These are phyloP conservation scores for Naegleria gruberi DNA, from an alignment of 208 protist genomes.

Conservation along the genomic window DNA sequence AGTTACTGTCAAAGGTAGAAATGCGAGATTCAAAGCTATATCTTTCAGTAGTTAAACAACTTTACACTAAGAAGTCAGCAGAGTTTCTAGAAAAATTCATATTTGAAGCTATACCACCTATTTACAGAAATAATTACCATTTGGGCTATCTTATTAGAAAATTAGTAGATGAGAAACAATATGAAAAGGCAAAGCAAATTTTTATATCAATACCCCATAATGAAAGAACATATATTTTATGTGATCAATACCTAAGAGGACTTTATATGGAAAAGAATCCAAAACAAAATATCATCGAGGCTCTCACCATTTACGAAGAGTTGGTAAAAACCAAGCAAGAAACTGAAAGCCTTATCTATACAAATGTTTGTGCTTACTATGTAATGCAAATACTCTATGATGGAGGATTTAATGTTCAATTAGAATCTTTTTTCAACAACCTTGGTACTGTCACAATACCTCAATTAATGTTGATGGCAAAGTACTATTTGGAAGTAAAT, in stretches of 20 bases:
- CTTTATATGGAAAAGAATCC: neutral
- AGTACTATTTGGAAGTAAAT: neutral
- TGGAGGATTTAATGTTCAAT: neutral
- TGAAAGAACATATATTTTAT: neutral
- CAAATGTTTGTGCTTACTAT: neutral
- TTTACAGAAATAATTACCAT: neutral
- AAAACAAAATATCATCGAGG: neutral
- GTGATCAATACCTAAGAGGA: neutral
- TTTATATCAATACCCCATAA: neutral
- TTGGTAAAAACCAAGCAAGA: neutral
- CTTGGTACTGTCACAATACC: neutral
- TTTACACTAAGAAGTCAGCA: neutral
- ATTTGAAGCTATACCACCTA: neutral
- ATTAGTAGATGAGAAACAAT: neutral
- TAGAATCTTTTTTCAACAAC: neutral
- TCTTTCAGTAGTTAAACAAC: neutral
- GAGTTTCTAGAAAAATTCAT: too few species aligned
- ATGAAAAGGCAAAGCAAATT: neutral
- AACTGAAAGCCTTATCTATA: neutral
- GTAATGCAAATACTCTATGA: neutral
- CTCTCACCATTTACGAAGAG: neutral
- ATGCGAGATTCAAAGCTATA: neutral
- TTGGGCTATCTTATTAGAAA: neutral
- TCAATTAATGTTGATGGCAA: neutral
- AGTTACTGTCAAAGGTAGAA: neutral